Evolutionary conservation across 139 green algal genomes (phyloP).

Genomic region (Chlorella sp.): DNA sequence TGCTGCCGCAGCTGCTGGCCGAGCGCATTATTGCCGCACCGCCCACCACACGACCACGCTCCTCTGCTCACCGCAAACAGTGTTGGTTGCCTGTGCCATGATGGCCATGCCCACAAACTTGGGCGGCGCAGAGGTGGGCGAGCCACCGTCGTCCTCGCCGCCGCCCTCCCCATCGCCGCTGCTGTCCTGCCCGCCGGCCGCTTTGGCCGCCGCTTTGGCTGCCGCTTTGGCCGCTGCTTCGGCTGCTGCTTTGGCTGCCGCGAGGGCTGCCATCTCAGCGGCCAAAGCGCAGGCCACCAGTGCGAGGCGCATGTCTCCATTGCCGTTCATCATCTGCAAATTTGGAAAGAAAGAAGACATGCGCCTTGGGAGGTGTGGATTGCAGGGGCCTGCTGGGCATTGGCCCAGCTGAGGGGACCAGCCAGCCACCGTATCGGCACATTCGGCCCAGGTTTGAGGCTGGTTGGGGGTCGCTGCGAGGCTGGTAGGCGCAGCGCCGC

Average conservation of each 20-base stretch:
- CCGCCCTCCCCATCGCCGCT: neutral
- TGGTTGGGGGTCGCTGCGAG: too few species aligned
- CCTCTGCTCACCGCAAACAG: slow-evolving; percentile 16
- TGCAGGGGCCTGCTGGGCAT: too few species aligned
- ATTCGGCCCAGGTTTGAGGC: too few species aligned
- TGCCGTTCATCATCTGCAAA: slow-evolving; percentile 48
- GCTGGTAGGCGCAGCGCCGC: too few species aligned
- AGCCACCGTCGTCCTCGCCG: neutral
- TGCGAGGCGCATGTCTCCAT: slow-evolving; percentile 55
- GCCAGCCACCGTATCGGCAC: too few species aligned
- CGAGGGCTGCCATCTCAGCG: neutral
- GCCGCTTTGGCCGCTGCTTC: slow-evolving; percentile 11
- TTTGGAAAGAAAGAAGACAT: too few species aligned
- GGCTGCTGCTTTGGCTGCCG: slow-evolving; percentile 15
- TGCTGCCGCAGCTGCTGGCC: too few species aligned
- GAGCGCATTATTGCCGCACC: neutral
- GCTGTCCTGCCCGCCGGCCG: slow-evolving; percentile 2
- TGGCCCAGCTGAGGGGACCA: too few species aligned
- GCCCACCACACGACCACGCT: too few species aligned
- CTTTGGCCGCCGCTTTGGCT: neutral
- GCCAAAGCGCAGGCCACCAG: slow-evolving; percentile 40
- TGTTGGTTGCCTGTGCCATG: slow-evolving; percentile 49
- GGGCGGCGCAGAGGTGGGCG: neutral
- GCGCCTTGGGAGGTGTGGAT: too few species aligned
- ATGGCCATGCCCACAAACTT: slow-evolving; percentile 45